phyloP scores from a whole-genome alignment of 2,329 filamentous ascomycete species.

The Arthrobotrys pseudoclavata region DNA sequence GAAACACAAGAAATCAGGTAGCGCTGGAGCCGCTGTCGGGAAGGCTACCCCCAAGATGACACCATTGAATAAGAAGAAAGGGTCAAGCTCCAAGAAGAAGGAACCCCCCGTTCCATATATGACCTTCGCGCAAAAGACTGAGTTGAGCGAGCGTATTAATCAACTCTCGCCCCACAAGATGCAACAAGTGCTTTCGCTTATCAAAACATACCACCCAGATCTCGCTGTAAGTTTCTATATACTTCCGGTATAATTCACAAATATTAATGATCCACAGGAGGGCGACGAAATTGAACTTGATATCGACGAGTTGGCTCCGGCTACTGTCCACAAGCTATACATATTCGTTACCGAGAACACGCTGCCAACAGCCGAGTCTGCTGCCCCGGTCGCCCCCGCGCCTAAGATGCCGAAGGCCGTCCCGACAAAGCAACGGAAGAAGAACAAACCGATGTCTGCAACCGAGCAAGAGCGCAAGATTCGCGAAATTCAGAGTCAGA shows the following conservation, averaged over 20 bases:
- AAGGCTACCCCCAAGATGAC: conserved; percentile 67
- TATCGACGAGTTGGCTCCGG: conserved; percentile 73
- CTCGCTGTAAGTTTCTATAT: conserved; percentile 66
- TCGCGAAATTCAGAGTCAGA: conserved; percentile 71
- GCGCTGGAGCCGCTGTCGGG: conserved; percentile 65
- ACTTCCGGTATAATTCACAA: background rate
- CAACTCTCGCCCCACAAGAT: conserved; percentile 83
- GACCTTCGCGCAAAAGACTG: conserved; percentile 85
- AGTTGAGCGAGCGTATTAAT: conserved; percentile 87
- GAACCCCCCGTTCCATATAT: conserved; percentile 69
- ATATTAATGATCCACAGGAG: conserved; percentile 65
- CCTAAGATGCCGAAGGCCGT: conserved; percentile 68
- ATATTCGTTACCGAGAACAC: conserved; percentile 69
- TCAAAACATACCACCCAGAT: conserved; percentile 84
- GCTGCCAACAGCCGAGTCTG: conserved; percentile 63
- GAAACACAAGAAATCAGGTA: conserved; percentile 65
- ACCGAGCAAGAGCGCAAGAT: conserved; percentile 78
- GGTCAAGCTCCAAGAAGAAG: conserved; percentile 65
- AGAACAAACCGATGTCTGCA: conserved; percentile 84
- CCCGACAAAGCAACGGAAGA: conserved; percentile 72
- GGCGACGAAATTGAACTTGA: conserved; percentile 73
- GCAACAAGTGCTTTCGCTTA: conserved; percentile 85
- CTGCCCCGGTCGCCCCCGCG: conserved; percentile 60
- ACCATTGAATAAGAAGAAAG: conserved; percentile 64
- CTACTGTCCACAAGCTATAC: conserved; percentile 72